phyloP scores from a whole-genome alignment of 2,329 filamentous ascomycete genomes.

The Penicillium occitanis region DNA sequence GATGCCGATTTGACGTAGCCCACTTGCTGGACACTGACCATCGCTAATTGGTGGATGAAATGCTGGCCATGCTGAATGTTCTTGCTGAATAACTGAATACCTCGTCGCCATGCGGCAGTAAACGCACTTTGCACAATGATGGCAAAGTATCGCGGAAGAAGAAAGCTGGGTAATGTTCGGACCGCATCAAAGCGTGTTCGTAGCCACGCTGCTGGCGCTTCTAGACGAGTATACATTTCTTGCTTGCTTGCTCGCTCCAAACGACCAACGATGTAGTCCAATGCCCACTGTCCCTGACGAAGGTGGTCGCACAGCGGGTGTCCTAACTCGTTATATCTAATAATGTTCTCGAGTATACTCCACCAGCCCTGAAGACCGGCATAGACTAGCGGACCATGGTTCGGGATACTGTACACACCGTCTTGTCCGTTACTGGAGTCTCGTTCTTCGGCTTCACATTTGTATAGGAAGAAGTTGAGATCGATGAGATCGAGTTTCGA shows the following conservation, averaged over 20 bases:
- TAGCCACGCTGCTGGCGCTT: slow-evolving; percentile 72
- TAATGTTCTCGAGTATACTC: slow-evolving; percentile 82
- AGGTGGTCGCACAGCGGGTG: slow-evolving; percentile 93
- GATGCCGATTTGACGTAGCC: slow-evolving; percentile 88
- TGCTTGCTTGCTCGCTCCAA: slow-evolving; percentile 70
- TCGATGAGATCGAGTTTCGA: slow-evolving; percentile 72
- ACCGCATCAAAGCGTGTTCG: slow-evolving; percentile 82
- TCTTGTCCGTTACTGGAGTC: slow-evolving; percentile 76
- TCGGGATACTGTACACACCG: slow-evolving; percentile 85
- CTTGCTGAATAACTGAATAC: slow-evolving; percentile 73
- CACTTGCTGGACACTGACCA: slow-evolving; percentile 90
- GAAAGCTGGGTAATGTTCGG: slow-evolving; percentile 78
- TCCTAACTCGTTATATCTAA: slow-evolving; percentile 84
- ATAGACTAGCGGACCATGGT: slow-evolving; percentile 81
- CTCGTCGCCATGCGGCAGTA: slow-evolving; percentile 74
- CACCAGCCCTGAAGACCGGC: slow-evolving; percentile 98
- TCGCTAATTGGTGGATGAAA: slow-evolving; percentile 82
- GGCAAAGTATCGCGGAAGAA: slow-evolving; percentile 90
- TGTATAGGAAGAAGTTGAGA: slow-evolving; percentile 87
- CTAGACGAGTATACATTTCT: slow-evolving; percentile 62
- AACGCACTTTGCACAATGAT: slow-evolving; percentile 86
- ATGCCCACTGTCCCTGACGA: slow-evolving; percentile 83
- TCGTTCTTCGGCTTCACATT: slow-evolving; percentile 83
- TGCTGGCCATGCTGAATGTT: slow-evolving; percentile 78
- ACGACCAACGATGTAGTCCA: slow-evolving; percentile 81